Conservation (phyloP, 23 red algal genomes). For the Agarophyton chilense region DNA sequence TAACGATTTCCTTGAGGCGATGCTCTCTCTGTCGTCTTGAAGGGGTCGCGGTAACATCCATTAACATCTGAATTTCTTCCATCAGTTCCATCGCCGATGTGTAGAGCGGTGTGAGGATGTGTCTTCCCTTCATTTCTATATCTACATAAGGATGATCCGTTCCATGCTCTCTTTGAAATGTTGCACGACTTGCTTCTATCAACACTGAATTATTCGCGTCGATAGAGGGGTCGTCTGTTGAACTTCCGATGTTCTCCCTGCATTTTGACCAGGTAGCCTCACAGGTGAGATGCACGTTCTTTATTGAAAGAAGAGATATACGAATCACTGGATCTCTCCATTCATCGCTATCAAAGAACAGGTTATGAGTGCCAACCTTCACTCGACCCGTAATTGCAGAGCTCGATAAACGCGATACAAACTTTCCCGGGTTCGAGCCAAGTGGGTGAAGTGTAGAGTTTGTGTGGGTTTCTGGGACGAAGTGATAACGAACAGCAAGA, state of each 20-base stretch:
- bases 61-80: constrained; percentile 37
- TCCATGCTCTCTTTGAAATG: constrained; percentile 57
- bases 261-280: constrained; percentile 4
- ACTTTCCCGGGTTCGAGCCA: constrained; percentile 11
- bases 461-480: constrained; percentile 11
- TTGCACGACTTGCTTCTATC: constrained; percentile 20
- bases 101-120: constrained; percentile 60
- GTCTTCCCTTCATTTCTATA: constrained; percentile 22
- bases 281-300: constrained; percentile 13
- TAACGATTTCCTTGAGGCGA: constrained; percentile 37
- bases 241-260: not conserved
- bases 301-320: constrained; percentile 41
- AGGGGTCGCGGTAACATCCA: constrained; percentile 12
- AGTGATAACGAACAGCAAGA: constrained; percentile 63
- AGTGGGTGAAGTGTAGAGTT: constrained; percentile 9
- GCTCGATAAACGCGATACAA: constrained; percentile 14
- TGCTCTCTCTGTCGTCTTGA: constrained; percentile 39
- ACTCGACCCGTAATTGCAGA: constrained; percentile 41
- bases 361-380: constrained; percentile 58
- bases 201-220: constrained; percentile 44
- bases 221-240: not conserved
- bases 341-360: constrained; percentile 72
- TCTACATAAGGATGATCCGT: constrained; percentile 68
- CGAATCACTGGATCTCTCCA: constrained; percentile 70
- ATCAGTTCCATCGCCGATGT: constrained; percentile 37